Evolutionary conservation across 371 early-diverging fungal species (phyloP).

Genomic region (Sporodiniella umbellata): DNA sequence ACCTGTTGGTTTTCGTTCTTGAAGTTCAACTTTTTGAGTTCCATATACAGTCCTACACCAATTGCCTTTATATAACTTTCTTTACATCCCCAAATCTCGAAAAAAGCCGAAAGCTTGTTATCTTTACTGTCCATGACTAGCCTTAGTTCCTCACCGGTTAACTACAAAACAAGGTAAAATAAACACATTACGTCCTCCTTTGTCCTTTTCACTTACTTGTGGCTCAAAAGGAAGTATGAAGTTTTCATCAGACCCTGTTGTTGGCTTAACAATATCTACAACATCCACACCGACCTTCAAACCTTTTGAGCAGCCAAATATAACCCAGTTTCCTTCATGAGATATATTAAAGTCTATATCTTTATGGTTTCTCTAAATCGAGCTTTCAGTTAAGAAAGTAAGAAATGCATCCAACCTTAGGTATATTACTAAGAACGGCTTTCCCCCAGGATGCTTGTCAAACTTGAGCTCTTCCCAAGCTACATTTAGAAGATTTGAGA

Average conservation of each 20-base stretch:
- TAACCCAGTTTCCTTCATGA: conserved; percentile 67
- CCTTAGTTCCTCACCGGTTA: conserved; percentile 29
- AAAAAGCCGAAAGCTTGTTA: conserved; percentile 38
- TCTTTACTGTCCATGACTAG: conserved; percentile 13
- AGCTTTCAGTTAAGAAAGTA: background rate
- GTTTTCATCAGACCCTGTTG: conserved; percentile 21
- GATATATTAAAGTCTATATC: conserved; percentile 52
- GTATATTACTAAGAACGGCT: conserved; percentile 30
- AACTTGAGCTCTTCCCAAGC: conserved; percentile 23
- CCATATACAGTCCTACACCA: conserved; percentile 54
- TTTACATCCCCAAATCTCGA: conserved; percentile 56
- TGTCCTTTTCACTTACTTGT: conserved; percentile 23
- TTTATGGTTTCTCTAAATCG: background rate
- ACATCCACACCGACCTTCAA: conserved; percentile 53
- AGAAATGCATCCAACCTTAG: background rate
- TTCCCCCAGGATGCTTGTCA: conserved; percentile 15
- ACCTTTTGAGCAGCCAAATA: conserved; percentile 27
- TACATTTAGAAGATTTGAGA: conserved; percentile 17
- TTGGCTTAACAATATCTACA: conserved; percentile 29
- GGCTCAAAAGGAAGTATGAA: conserved; percentile 32
- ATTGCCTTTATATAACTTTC: conserved; percentile 63
- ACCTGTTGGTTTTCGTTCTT: conserved; percentile 10
- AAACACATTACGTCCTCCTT: background rate
- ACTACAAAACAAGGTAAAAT: conserved; percentile 13
- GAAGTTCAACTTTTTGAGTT: conserved; percentile 43